Evolutionary conservation across 83 land plant genomes (phyloP).

Genomic region (Thuja plicata): DNA sequence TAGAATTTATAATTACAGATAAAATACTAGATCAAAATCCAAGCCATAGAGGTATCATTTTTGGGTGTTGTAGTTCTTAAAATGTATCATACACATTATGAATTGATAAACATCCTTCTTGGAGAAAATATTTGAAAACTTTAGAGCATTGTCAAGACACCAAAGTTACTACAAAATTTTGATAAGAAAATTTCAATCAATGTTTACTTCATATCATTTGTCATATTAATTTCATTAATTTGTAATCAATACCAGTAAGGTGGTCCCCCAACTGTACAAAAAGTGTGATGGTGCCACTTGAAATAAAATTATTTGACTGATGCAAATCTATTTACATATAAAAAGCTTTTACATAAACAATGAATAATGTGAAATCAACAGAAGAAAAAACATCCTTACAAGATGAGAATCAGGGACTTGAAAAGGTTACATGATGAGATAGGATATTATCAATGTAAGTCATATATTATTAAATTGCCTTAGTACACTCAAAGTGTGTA

Average conservation of each 20-base stretch:
- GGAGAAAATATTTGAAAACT: not conserved
- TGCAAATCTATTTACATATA: not conserved
- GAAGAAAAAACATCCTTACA: not conserved
- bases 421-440: too few relatives aligned
- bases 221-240: not conserved
- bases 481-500: too few relatives aligned
- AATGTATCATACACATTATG: not conserved
- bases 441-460: too few relatives aligned
- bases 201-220: not conserved
- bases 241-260: not conserved
- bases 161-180: not conserved
- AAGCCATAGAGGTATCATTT: not conserved
- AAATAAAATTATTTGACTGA: not conserved
- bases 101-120: not conserved
- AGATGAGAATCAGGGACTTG: not conserved
- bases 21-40: not conserved
- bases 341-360: not conserved
- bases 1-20: not conserved
- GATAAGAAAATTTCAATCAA: not conserved
- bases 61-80: not conserved
- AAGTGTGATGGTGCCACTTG: not conserved
- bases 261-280: not conserved
- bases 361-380: not conserved
- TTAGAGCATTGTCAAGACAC: not conserved
- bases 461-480: too few relatives aligned